Conservation (phyloP, 2,329 filamentous ascomycete species). For the Zarea fungicola region DNA sequence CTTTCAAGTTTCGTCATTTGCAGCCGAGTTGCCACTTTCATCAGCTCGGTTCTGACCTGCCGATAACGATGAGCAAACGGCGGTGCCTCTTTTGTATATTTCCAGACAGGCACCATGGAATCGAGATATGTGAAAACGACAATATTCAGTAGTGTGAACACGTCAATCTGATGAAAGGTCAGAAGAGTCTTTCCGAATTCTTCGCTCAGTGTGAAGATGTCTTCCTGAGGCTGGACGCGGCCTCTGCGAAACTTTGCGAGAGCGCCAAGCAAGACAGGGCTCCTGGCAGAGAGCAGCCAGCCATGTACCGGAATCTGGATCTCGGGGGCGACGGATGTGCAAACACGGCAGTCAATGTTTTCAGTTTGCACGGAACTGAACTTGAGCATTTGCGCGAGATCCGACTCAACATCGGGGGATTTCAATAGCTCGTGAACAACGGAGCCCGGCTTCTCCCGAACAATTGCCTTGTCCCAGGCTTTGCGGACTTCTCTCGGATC, state of each 20-base stretch:
- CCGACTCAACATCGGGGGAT: slow-evolving; percentile 61
- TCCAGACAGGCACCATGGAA: slow-evolving; percentile 77
- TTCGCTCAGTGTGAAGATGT: slow-evolving; percentile 29
- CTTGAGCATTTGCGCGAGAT: slow-evolving; percentile 48
- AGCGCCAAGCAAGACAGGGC: slow-evolving; percentile 58
- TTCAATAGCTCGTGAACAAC: slow-evolving; percentile 51
- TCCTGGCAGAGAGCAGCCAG: slow-evolving; percentile 73
- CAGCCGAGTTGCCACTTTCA: slow-evolving; percentile 72
- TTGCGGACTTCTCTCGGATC: slow-evolving; percentile 36
- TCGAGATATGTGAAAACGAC: slow-evolving; percentile 79
- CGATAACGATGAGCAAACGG: slow-evolving; percentile 68
- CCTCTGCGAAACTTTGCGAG: slow-evolving; percentile 50
- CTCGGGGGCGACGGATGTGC: slow-evolving; percentile 59
- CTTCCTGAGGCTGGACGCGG: slow-evolving; percentile 20
- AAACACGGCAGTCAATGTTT: slow-evolving; percentile 40
- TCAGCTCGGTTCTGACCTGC: slow-evolving; percentile 76
- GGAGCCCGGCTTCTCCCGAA: slow-evolving; percentile 42
- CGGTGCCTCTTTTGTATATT: slow-evolving; percentile 63
- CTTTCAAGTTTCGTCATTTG: slow-evolving; percentile 68
- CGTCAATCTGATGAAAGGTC: slow-evolving; percentile 64
- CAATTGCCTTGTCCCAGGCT: slow-evolving; percentile 27
- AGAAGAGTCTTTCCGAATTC: slow-evolving; percentile 50
- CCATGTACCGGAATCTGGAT: slow-evolving; percentile 74
- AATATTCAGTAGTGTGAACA: slow-evolving; percentile 74
- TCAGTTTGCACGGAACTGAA: slow-evolving; percentile 34